A percentile compares a stretch with the other conserved stretches of the same genome.
These are phyloP conservation scores for Gossypium herbaceum DNA, from an alignment of 345 rosid species.

Conservation along the genomic window DNA sequence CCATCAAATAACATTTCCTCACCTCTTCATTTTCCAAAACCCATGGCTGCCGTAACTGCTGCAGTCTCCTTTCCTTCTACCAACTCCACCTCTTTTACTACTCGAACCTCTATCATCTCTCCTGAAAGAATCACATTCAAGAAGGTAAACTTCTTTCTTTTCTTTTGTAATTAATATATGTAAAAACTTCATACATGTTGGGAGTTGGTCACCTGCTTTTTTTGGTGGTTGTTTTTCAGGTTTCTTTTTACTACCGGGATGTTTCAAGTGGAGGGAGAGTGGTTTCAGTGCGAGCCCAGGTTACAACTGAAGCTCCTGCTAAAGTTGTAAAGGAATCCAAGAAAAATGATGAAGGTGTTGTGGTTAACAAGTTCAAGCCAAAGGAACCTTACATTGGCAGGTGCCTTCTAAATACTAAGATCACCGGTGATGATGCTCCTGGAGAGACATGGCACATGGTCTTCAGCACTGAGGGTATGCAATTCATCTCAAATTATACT, in stretches of 20 bases:
- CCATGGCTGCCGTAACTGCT: constrained; percentile 76
- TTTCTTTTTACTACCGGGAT: constrained; percentile 44
- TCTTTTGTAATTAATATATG: not conserved
- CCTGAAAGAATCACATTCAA: constrained; percentile 66
- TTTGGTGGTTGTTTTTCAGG: constrained; percentile 28
- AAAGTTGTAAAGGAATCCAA: constrained; percentile 72
- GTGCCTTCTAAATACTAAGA: constrained; percentile 89
- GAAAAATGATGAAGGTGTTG: constrained; percentile 81
- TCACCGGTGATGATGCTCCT: constrained; percentile 99
- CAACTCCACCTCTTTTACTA: constrained; percentile 56
- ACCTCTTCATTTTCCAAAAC: constrained; percentile 1
- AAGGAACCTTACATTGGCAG: constrained; percentile 80
- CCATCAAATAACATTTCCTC: not conserved
- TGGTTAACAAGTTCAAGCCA: constrained; percentile 92
- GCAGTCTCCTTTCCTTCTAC: constrained; percentile 84
- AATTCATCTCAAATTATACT: not conserved
- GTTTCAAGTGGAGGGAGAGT: constrained; percentile 42
- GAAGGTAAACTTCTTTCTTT: constrained; percentile 39
- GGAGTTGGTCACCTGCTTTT: not conserved
- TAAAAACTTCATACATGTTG: not conserved
- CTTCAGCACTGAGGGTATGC: constrained; percentile 84
- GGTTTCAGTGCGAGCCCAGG: constrained; percentile 74
- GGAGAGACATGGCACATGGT: constrained; percentile 99
- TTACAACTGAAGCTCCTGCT: constrained; percentile 88
- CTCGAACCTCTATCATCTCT: constrained; percentile 51